Evolutionary conservation across 2,329 filamentous ascomycete species (phyloP).

Genomic region (Penicillium sp.): DNA sequence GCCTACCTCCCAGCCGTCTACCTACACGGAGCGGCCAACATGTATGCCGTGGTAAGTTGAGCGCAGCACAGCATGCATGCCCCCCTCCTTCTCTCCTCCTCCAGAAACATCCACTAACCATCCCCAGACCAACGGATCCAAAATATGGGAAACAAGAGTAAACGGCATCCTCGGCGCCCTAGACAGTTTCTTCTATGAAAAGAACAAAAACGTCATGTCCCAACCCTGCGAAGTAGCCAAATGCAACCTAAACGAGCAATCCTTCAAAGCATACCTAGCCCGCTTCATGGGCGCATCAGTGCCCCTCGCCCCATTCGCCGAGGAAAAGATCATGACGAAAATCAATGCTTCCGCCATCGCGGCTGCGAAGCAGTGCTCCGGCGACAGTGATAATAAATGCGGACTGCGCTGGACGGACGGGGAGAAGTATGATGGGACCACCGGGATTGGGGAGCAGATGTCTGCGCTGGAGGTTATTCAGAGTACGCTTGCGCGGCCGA

Average conservation of each 20-base stretch:
- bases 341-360: constrained; percentile 51
- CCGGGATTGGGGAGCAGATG: constrained; percentile 73
- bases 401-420: constrained; percentile 44
- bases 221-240: constrained; percentile 61
- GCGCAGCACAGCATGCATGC: too few relatives aligned
- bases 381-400: constrained; percentile 28
- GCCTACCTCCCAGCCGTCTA: constrained; percentile 55
- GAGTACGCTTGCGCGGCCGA: constrained; percentile 53
- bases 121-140: not conserved
- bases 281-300: constrained; percentile 60
- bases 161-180: not conserved
- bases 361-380: constrained; percentile 26
- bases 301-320: constrained; percentile 60
- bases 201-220: constrained; percentile 54
- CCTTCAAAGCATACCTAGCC: constrained; percentile 66
- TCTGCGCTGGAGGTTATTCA: constrained; percentile 68
- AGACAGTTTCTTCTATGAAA: constrained; percentile 46
- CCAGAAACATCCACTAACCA: not conserved
- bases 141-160: not conserved
- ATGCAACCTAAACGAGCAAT: constrained; percentile 63
- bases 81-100: too few relatives aligned
- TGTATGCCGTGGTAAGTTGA: constrained; percentile 50
- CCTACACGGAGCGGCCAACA: constrained; percentile 53
- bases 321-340: constrained; percentile 52
- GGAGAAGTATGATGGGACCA: constrained; percentile 60